Evolutionary conservation across 2,329 filamentous ascomycete genomes (phyloP).

Genomic region (Beauveria medogensis): DNA sequence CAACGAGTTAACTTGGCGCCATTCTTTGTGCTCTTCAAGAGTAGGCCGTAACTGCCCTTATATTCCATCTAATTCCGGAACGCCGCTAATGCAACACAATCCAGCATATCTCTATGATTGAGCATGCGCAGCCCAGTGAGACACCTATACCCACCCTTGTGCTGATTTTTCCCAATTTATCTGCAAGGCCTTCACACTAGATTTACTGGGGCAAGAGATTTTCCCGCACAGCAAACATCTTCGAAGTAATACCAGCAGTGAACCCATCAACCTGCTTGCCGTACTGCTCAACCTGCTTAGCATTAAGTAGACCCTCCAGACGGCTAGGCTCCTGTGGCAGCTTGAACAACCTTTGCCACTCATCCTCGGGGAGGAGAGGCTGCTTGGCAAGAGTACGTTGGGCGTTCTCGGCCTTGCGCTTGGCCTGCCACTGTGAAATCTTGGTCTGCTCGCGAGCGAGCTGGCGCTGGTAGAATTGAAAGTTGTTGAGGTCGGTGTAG

Average conservation of each 20-base stretch:
- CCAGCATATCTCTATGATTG: conserved; percentile 15
- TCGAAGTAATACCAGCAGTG: conserved; percentile 80
- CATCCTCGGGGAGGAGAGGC: conserved; percentile 81
- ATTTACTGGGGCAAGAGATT: conserved; percentile 51
- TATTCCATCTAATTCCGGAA: conserved; percentile 32
- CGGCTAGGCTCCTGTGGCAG: conserved; percentile 89
- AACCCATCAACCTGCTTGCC: conserved; percentile 95
- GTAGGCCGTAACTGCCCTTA: conserved; percentile 28
- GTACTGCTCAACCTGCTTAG: conserved; percentile 95
- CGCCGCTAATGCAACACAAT: conserved; percentile 34
- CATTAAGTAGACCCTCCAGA: conserved; percentile 89
- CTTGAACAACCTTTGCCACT: conserved; percentile 98
- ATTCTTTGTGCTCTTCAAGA: conserved; percentile 21
- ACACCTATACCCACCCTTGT: background rate
- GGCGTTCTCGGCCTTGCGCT: conserved; percentile 94
- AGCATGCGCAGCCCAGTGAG: background rate
- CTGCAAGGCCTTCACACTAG: background rate
- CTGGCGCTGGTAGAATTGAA: conserved; percentile 91
- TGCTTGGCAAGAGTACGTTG: conserved; percentile 81
- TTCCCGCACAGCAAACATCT: conserved; percentile 94
- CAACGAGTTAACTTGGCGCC: background rate
- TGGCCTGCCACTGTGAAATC: conserved; percentile 92
- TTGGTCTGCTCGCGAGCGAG: conserved; percentile 90
- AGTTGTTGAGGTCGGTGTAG: conserved; percentile 98
- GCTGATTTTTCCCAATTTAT: background rate